A percentile compares a stretch with the other conserved stretches of the same genome.
Evolutionary conservation across 257 asterid species (phyloP).

Genomic region (Fraxinus cuspidata): DNA sequence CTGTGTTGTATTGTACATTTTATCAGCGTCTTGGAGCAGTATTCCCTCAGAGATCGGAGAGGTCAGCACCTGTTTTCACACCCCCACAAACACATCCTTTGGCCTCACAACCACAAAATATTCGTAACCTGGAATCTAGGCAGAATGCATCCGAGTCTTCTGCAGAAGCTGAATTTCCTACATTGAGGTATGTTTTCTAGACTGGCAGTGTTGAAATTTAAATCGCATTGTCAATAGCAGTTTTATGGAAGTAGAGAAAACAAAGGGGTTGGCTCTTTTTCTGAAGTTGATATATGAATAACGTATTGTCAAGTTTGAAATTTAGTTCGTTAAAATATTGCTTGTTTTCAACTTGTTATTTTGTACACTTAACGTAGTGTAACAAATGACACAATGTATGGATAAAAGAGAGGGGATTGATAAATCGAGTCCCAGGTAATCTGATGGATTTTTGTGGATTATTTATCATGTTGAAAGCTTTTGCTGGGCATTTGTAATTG

Average conservation of each 20-base stretch:
- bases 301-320: background rate
- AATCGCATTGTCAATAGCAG: background rate
- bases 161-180: conserved; percentile 91
- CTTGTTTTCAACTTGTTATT: conserved; percentile 18
- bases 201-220: background rate
- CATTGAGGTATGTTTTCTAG: conserved; percentile 65
- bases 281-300: conserved; percentile 4
- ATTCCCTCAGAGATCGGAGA: conserved; percentile 93
- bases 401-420: background rate
- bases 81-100: conserved; percentile 92
- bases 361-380: conserved; percentile 7
- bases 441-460: conserved; percentile 10
- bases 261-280: background rate
- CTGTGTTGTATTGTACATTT: conserved; percentile 28
- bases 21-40: conserved; percentile 95
- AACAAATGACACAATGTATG: background rate
- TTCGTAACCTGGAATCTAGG: conserved; percentile 66
- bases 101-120: conserved; percentile 83
- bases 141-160: conserved; percentile 78
- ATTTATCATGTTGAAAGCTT: conserved; percentile 1
- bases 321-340: conserved; percentile 3
- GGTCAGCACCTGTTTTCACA: conserved; percentile 84
- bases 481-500: conserved; percentile 2
- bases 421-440: conserved; percentile 2
- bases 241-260: conserved; percentile 10